phyloP scores from a whole-genome alignment of 129 eudicot species.

The Chrysanthemum seticuspe region DNA sequence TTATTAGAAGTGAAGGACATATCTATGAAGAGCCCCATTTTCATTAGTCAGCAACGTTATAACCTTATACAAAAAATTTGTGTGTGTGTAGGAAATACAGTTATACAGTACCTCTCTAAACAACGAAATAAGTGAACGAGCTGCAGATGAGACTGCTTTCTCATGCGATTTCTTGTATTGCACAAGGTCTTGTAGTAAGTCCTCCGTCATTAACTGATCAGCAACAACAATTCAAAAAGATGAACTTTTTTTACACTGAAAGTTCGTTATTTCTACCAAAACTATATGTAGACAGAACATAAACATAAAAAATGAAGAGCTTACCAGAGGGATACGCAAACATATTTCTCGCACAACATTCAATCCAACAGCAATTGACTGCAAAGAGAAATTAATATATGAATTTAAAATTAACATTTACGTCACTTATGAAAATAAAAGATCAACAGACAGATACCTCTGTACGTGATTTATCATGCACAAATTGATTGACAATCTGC shows the following conservation, averaged over 20 bases:
- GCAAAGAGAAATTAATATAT: conserved; percentile 19
- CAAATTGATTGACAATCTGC: conserved; percentile 91
- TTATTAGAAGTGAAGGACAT: conserved; percentile 86
- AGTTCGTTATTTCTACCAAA: background rate
- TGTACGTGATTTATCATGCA: conserved; percentile 85
- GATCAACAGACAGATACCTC: conserved; percentile 51
- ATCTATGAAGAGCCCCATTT: conserved; percentile 39
- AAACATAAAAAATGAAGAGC: background rate
- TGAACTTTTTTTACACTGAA: background rate
- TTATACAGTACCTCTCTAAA: conserved; percentile 71
- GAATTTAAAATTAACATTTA: background rate
- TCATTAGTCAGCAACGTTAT: conserved; percentile 5
- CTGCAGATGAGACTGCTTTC: conserved; percentile 92
- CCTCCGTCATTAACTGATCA: conserved; percentile 90
- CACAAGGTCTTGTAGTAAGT: conserved; percentile 95
- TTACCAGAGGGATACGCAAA: conserved; percentile 91
- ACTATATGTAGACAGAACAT: conserved; percentile 6
- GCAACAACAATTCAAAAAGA: conserved; percentile 6
- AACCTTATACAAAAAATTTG: background rate
- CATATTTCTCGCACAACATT: conserved; percentile 97
- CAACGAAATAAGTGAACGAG: conserved; percentile 85
- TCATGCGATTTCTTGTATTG: conserved; percentile 83
- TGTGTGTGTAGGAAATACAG: conserved; percentile 1
- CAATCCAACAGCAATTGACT: conserved; percentile 97
- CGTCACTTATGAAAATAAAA: conserved; percentile 1